These are phyloP conservation scores for Salvia sclarea DNA, from an alignment of 305 asterid genomes.

Conservation along the genomic window DNA sequence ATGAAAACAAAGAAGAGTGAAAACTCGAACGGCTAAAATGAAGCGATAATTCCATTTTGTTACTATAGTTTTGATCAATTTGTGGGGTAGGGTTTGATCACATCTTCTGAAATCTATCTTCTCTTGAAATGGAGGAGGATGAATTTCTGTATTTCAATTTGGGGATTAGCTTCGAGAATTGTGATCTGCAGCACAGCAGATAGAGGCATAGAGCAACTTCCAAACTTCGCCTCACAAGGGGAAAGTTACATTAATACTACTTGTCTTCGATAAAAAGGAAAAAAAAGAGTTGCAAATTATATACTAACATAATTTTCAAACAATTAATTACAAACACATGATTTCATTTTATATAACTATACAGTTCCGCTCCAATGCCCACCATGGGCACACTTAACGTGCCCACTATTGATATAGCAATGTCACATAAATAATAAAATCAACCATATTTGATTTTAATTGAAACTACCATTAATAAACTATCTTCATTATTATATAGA, in stretches of 20 bases:
- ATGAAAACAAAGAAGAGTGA: slow-evolving; percentile 28
- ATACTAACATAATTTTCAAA: no score
- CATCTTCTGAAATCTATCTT: not conserved
- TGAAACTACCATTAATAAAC: no score
- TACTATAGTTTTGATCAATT: slow-evolving; percentile 12
- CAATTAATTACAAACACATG: no score
- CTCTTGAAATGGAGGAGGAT: not conserved
- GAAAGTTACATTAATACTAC: not conserved
- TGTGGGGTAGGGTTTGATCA: slow-evolving; percentile 9
- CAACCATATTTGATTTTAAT: no score
- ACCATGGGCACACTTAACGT: no score
- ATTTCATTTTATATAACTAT: no score
- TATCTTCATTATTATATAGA: no score
- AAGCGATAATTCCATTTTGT: slow-evolving; percentile 43
- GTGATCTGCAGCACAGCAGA: slow-evolving; percentile 15
- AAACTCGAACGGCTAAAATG: slow-evolving; percentile 24
- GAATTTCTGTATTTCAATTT: not conserved
- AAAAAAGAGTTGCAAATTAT: not conserved
- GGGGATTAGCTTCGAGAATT: slow-evolving; percentile 27
- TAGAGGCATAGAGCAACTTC: slow-evolving; percentile 9
- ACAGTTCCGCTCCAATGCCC: no score
- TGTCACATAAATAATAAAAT: no score
- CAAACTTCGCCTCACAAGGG: not conserved
- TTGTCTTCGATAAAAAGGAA: no score
- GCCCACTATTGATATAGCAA: no score